phyloP scores from a whole-genome alignment of 345 rosid genomes.

The Pugionium cornutum region DNA sequence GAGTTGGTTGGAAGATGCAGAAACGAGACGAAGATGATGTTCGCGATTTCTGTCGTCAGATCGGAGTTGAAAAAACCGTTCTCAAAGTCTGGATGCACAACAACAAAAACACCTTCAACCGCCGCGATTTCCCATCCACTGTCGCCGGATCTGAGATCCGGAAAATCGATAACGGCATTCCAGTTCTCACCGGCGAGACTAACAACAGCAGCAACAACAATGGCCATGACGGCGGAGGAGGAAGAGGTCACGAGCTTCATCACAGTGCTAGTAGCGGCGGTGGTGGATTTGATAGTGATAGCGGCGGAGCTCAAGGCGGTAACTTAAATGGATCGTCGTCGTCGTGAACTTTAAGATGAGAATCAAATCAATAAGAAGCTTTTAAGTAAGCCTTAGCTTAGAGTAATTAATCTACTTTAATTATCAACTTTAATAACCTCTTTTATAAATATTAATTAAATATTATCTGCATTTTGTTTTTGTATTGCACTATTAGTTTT shows the following conservation, averaged over 20 bases:
- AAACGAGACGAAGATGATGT: conserved; percentile 79
- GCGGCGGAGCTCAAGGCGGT: too few relatives aligned
- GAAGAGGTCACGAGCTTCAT: conserved; percentile 24
- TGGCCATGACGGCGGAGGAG: not conserved
- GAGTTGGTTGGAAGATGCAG: conserved; percentile 90
- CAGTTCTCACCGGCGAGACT: conserved; percentile 1
- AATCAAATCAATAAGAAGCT: too few relatives aligned
- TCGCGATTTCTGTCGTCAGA: conserved; percentile 62
- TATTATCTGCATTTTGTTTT: too few relatives aligned
- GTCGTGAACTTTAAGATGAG: too few relatives aligned
- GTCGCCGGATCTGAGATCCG: conserved; percentile 20
- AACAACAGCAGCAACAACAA: conserved; percentile 1
- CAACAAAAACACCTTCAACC: conserved; percentile 75
- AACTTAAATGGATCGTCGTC: too few relatives aligned
- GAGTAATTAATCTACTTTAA: too few relatives aligned
- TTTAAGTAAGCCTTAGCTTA: too few relatives aligned
- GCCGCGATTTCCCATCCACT: conserved; percentile 25
- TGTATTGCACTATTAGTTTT: too few relatives aligned
- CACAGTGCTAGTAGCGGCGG: conserved; percentile 37
- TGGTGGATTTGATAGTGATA: conserved; percentile 26
- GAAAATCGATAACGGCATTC: conserved; percentile 11
- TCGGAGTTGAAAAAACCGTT: conserved; percentile 71
- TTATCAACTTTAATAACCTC: too few relatives aligned
- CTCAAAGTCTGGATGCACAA: conserved; percentile 97
- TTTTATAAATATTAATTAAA: too few relatives aligned